These are phyloP conservation scores for Aleurites moluccanus DNA, from an alignment of 441 rosid species.

Conservation along the genomic window DNA sequence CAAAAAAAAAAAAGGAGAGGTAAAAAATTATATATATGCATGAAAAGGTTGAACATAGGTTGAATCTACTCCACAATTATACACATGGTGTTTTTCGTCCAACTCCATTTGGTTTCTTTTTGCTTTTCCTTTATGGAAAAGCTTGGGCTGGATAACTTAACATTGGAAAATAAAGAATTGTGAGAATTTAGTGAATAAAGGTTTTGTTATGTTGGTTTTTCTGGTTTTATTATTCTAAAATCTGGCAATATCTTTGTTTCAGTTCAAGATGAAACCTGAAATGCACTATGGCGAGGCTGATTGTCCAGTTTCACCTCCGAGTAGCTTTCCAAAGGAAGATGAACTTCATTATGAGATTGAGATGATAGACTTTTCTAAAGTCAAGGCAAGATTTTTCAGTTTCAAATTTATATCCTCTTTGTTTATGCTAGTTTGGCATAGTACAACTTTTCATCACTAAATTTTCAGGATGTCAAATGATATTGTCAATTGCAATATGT, in stretches of 20 bases:
- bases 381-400: conserved; percentile 57
- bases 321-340: conserved; percentile 75
- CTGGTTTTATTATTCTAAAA: not conserved
- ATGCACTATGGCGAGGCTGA: conserved; percentile 90
- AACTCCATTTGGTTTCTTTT: not conserved
- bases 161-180: not conserved
- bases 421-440: conserved; percentile 1
- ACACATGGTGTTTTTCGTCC: not conserved
- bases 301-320: conserved; percentile 76
- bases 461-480: not conserved
- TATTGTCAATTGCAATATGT: conserved; percentile 8
- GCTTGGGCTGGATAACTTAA: not conserved
- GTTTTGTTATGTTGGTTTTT: conserved; percentile 5
- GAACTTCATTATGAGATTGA: conserved; percentile 99
- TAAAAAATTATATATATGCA: not conserved
- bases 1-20: not conserved
- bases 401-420: conserved; percentile 1
- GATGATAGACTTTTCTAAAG: conserved; percentile 75
- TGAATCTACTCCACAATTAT: not conserved
- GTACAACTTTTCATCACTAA: not conserved
- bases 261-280: conserved; percentile 96
- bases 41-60: not conserved
- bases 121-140: not conserved
- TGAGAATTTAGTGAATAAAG: not conserved
- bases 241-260: conserved; percentile 28